Base-by-base conservation (phyloP, 169 alveolate species). In the Eimeria maxima region DNA sequence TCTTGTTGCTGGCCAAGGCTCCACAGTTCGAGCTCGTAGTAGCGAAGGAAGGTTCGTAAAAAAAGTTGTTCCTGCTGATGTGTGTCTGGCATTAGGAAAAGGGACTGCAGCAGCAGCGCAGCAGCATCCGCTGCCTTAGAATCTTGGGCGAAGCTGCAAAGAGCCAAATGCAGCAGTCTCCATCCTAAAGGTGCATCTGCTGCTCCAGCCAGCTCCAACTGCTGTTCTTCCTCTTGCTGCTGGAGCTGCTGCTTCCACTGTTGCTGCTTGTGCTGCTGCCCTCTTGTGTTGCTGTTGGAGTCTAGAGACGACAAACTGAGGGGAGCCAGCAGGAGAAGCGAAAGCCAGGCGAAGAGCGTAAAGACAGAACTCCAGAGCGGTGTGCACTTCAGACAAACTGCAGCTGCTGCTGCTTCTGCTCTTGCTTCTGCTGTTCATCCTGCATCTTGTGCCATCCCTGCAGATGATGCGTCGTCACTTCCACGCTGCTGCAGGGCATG, bases 51-150 rank as follows among this genome's bases (percentile, higher is more conserved):
- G 60, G 93, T 33, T 47, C 76, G 20, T 20, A 86, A 80, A 38
- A 86, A 81, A 14, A 86, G 80, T 63, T 60, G 93, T 80, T 60
- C 81, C 76, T 86, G 81, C 38, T 60, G 63, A 18, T 60, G 93
- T 44, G 67, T 27, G 18, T 60, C 93, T 0, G 80, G 93, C 5
- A 57, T 50, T 24, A 60, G 7, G 10, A 86, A 63, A 1, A 86
- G 93, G 20, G 93, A 55, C 80, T 86, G 93, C 93, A 86, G 93
- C 76, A 86, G 93, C 93, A 86, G 80, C 76, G 90, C 90, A 53
- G 90, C 90, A 81, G 90, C 90, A 81, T 45, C 71, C n/a, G 65
- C 29, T 45, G 87, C 87, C 24, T 76, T 76, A 0, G 87, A 42
- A 10, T 18, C n/a, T 16, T 16, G n/a, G 0, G 69, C 5, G 20